These are phyloP conservation scores for Rhodotorula taiwanensis DNA, from an alignment of 768 basidiomycete species.

Conservation along the genomic window DNA sequence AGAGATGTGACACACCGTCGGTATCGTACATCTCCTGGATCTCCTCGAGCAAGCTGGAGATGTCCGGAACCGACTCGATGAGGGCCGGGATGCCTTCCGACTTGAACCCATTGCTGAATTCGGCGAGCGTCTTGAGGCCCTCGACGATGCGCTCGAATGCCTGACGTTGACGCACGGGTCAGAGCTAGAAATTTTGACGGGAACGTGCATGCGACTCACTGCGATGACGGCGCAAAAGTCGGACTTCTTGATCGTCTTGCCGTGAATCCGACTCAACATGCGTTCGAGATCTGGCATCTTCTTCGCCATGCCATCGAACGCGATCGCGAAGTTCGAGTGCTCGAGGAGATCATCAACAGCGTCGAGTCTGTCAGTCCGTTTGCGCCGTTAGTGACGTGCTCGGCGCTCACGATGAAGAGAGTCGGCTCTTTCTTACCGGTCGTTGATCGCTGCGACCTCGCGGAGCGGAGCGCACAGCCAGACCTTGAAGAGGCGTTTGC, in stretches of 20 bases:
- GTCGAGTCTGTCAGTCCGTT: conserved; percentile 59
- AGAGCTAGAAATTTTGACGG: not conserved
- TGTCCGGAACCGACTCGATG: conserved; percentile 72
- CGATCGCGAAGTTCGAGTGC: conserved; percentile 65
- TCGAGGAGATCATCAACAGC: conserved; percentile 86
- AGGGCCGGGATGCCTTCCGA: conserved; percentile 69
- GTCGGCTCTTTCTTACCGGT: conserved; percentile 57
- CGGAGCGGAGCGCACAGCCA: conserved; percentile 93
- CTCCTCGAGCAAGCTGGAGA: conserved; percentile 62
- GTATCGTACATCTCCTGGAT: conserved; percentile 63
- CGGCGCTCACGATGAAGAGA: conserved; percentile 15
- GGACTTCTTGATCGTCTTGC: conserved; percentile 74
- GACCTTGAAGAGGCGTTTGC: conserved; percentile 89
- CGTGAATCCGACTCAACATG: conserved; percentile 88
- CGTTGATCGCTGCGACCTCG: conserved; percentile 75
- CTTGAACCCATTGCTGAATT: conserved; percentile 64
- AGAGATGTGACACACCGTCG: conserved; percentile 37
- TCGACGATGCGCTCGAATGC: conserved; percentile 67
- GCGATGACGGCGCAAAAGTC: conserved; percentile 54
- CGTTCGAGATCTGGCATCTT: conserved; percentile 87
- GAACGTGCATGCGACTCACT: not conserved
- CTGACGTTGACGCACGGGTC: conserved; percentile 40
- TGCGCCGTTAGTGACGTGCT: not conserved
- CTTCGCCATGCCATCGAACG: conserved; percentile 69
- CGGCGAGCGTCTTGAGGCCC: conserved; percentile 59